Evolutionary conservation across 495 filamentous ascomycete genomes (phyloP).

Genomic region (Hypoxylon intermedium): DNA sequence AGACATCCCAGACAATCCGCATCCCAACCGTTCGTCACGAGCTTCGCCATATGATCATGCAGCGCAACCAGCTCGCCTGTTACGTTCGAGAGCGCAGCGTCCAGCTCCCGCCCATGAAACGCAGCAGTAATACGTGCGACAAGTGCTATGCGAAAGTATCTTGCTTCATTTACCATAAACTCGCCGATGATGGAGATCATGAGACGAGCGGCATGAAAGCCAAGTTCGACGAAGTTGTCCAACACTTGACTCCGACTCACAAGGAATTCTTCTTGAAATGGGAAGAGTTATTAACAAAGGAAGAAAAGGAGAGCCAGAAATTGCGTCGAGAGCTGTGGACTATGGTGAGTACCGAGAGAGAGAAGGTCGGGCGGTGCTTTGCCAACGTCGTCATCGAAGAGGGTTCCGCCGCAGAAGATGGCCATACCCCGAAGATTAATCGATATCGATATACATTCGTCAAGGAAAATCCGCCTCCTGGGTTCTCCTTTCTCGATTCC

Average conservation of each 20-base stretch:
- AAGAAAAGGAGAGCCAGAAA: constrained; percentile 85
- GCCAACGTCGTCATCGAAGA: constrained; percentile 75
- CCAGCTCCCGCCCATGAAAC: constrained; percentile 82
- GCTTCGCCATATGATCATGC: constrained; percentile 92
- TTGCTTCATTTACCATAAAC: constrained; percentile 93
- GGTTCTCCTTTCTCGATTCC: constrained; percentile 86
- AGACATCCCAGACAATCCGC: constrained; percentile 81
- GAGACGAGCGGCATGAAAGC: constrained; percentile 78
- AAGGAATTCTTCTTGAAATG: constrained; percentile 89
- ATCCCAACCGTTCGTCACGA: constrained; percentile 85
- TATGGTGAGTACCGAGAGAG: constrained; percentile 85
- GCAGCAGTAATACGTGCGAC: constrained; percentile 74
- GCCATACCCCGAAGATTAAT: constrained; percentile 80
- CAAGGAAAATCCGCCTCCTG: constrained; percentile 63
- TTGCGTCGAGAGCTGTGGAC: constrained; percentile 93
- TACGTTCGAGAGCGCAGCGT: constrained; percentile 80
- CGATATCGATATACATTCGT: constrained; percentile 83
- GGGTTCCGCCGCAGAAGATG: constrained; percentile 71
- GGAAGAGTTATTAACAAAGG: constrained; percentile 91
- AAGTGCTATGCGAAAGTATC: constrained; percentile 86
- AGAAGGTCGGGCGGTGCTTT: constrained; percentile 78
- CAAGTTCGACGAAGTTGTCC: constrained; percentile 76
- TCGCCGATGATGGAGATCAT: constrained; percentile 82
- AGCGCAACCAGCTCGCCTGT: constrained; percentile 87
- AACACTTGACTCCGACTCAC: constrained; percentile 74